Evolutionary conservation across 1,139 yeast genomes (phyloP).

Genomic region (Magnusiomyces ingens): DNA sequence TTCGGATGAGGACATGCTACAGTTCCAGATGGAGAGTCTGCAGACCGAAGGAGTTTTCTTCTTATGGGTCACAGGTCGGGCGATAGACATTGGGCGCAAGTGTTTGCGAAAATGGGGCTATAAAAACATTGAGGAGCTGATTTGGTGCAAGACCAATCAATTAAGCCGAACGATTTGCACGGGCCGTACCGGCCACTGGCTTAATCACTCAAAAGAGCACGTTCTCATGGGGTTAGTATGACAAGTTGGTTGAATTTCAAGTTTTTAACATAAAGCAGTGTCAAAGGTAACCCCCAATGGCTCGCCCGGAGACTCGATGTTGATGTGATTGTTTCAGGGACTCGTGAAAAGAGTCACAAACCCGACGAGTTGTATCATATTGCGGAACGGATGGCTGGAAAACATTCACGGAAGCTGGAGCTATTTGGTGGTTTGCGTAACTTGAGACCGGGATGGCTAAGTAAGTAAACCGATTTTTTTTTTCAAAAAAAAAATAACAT

Average conservation of each 20-base stretch:
- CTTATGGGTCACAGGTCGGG: constrained; percentile 93
- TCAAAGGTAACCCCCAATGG: constrained; percentile 80
- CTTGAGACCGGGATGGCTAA: constrained; percentile 83
- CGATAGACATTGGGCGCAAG: constrained; percentile 78
- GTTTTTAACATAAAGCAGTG: constrained; percentile 18
- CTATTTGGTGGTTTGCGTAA: constrained; percentile 85
- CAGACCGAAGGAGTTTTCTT: constrained; percentile 80
- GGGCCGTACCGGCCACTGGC: constrained; percentile 96
- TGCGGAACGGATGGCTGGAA: constrained; percentile 76
- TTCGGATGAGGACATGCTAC: constrained; percentile 47
- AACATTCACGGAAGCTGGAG: constrained; percentile 69
- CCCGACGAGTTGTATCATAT: constrained; percentile 87
- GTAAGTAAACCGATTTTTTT: constrained; percentile 14
- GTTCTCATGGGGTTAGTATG: constrained; percentile 56
- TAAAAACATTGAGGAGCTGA: constrained; percentile 62
- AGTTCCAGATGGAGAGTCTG: constrained; percentile 56
- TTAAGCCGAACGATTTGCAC: constrained; percentile 83
- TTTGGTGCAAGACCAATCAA: constrained; percentile 90
- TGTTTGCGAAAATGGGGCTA: constrained; percentile 83
- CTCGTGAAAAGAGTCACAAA: constrained; percentile 83
- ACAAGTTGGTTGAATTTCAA: background rate
- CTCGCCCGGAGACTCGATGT: constrained; percentile 56
- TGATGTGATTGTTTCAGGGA: constrained; percentile 72
- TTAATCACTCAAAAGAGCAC: constrained; percentile 92
- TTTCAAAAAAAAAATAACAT: constrained; percentile 1